Percentiles rank a stretch among this genome's conserved stretches.
phyloP scores from a whole-genome alignment of 345 rosid species.

The Euclidium syriacum region DNA sequence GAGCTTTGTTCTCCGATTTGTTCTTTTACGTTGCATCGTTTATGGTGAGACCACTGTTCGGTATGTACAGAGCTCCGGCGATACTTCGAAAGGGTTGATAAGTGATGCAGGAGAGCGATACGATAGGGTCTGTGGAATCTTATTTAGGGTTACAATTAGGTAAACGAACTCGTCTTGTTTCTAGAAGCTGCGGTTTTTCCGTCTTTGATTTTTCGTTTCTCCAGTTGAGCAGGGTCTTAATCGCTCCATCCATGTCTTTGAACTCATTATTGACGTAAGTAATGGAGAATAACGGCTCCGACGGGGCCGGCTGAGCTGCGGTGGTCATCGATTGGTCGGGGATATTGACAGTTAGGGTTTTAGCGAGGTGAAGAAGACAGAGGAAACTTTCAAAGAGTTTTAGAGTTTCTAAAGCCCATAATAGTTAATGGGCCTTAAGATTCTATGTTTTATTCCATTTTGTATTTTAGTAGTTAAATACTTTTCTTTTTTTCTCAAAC shows the following conservation, averaged over 20 bases:
- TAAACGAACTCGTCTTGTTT: conserved; percentile 47
- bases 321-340: not conserved
- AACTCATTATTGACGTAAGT: conserved; percentile 12
- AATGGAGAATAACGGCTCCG: not conserved
- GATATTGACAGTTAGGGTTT: conserved; percentile 3
- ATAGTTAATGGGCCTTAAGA: not conserved
- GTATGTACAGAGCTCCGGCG: conserved; percentile 45
- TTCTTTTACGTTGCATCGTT: conserved; percentile 46
- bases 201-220: conserved; percentile 27
- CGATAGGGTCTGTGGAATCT: conserved; percentile 48
- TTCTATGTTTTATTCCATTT: not conserved
- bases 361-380: not conserved
- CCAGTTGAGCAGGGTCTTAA: conserved; percentile 46
- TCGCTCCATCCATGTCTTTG: conserved; percentile 34
- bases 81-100: conserved; percentile 17
- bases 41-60: conserved; percentile 47
- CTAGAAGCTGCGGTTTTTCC: conserved; percentile 48
- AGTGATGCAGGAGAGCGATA: conserved; percentile 38
- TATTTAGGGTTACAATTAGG: conserved; percentile 46
- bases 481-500: not conserved
- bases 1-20: conserved; percentile 2
- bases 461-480: not conserved
- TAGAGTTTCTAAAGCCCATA: not conserved
- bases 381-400: not conserved
- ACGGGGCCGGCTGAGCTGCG: conserved; percentile 7